phyloP scores from a whole-genome alignment of 768 basidiomycete genomes.

The Trametes coccinea region DNA sequence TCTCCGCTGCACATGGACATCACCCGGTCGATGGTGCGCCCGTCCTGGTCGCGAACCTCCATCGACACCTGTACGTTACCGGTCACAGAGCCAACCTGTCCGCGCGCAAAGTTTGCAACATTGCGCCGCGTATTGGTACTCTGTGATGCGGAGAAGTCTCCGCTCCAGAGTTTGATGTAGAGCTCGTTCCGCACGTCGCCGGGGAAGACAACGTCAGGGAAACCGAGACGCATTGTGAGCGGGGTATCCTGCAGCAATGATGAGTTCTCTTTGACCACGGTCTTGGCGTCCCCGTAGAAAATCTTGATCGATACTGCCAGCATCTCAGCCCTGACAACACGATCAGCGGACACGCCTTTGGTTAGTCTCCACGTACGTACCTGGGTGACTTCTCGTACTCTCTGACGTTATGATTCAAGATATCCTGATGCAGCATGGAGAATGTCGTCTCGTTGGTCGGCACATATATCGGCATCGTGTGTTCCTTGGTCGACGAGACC shows the following conservation, averaged over 20 bases:
- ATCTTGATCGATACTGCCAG: slow-evolving; percentile 83
- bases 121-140: slow-evolving; percentile 52
- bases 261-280: slow-evolving; percentile 81
- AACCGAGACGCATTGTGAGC: slow-evolving; percentile 83
- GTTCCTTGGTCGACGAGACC: slow-evolving; percentile 66
- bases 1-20: slow-evolving; percentile 89
- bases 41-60: slow-evolving; percentile 80
- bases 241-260: slow-evolving; percentile 81
- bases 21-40: slow-evolving; percentile 63
- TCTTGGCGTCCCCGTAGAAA: slow-evolving; percentile 78
- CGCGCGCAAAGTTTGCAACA: slow-evolving; percentile 59
- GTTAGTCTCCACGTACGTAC: slow-evolving; percentile 41
- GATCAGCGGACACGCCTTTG: not conserved
- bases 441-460: slow-evolving; percentile 84
- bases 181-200: slow-evolving; percentile 91
- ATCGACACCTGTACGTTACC: slow-evolving; percentile 87
- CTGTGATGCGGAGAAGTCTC: slow-evolving; percentile 71
- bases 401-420: slow-evolving; percentile 74
- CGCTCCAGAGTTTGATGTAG: slow-evolving; percentile 95
- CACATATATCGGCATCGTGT: slow-evolving; percentile 85
- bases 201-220: slow-evolving; percentile 95
- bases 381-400: slow-evolving; percentile 83
- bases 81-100: slow-evolving; percentile 50
- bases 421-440: slow-evolving; percentile 93
- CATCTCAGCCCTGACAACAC: slow-evolving; percentile 68